These are phyloP conservation scores for Microdochium nivale DNA, from an alignment of 2,329 filamentous ascomycete genomes.

Conservation along the genomic window DNA sequence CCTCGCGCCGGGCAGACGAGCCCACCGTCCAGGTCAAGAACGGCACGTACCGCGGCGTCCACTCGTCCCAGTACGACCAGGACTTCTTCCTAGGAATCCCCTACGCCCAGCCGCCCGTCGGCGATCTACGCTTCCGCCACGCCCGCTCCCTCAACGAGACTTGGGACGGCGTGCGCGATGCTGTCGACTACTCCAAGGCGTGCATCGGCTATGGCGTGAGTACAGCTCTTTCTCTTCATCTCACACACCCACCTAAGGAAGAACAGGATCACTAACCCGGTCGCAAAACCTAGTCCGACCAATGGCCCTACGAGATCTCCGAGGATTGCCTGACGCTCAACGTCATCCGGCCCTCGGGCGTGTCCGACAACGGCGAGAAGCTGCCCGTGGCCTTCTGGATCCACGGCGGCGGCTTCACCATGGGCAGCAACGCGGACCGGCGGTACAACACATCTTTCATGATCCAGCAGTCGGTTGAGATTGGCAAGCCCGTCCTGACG, in stretches of 20 bases:
- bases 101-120: slow-evolving; percentile 34
- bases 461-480: slow-evolving; percentile 33
- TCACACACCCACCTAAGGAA: not conserved
- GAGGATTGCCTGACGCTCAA: slow-evolving; percentile 58
- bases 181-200: slow-evolving; percentile 33
- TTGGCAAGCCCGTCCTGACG: slow-evolving; percentile 35
- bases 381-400: slow-evolving; percentile 54
- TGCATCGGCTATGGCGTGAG: slow-evolving; percentile 40
- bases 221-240: not conserved
- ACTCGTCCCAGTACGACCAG: slow-evolving; percentile 26
- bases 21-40: slow-evolving; percentile 27
- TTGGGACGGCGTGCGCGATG: slow-evolving; percentile 30
- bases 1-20: not conserved
- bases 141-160: slow-evolving; percentile 36
- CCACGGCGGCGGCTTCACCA: slow-evolving; percentile 28
- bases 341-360: slow-evolving; percentile 45
- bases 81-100: slow-evolving; percentile 41
- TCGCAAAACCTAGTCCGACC: slow-evolving; percentile 1
- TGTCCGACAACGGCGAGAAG: slow-evolving; percentile 23
- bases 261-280: slow-evolving; percentile 1
- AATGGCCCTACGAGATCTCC: slow-evolving; percentile 12
- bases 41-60: slow-evolving; percentile 31
- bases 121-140: slow-evolving; percentile 33
- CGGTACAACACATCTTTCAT: slow-evolving; percentile 55
- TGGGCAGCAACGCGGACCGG: slow-evolving; percentile 26